Evolutionary conservation across 2,329 filamentous ascomycete species (phyloP).

Genomic region (Amylocarpus encephaloides): DNA sequence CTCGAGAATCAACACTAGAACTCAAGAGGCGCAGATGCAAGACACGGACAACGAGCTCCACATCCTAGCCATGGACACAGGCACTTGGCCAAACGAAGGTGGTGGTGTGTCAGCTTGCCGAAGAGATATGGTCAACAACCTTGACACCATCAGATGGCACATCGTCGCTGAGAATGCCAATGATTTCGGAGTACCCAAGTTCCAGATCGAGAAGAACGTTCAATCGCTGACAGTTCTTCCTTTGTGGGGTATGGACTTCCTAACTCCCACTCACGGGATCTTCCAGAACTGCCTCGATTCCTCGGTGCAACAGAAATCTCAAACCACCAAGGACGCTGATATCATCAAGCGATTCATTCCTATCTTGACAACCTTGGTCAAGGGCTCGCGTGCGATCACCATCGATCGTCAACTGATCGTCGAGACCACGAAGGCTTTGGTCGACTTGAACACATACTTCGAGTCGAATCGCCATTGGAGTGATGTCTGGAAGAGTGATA

Average conservation of each 20-base stretch:
- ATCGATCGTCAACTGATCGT: constrained; percentile 42
- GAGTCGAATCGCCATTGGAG: constrained; percentile 39
- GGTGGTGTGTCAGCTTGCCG: constrained; percentile 36
- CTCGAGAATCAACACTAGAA: constrained; percentile 30
- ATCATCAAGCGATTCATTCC: constrained; percentile 49
- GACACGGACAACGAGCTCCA: constrained; percentile 31
- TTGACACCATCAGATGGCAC: constrained; percentile 43
- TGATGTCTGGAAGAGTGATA: constrained; percentile 40
- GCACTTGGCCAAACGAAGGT: constrained; percentile 8
- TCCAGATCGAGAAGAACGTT: constrained; percentile 44
- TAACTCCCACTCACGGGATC: constrained; percentile 43
- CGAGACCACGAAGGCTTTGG: constrained; percentile 26
- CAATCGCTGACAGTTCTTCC: constrained; percentile 43
- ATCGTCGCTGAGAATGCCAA: constrained; percentile 46
- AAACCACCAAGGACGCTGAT: constrained; percentile 36
- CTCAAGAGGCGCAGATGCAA: constrained; percentile 23
- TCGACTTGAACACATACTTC: constrained; percentile 30
- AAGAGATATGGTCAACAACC: constrained; percentile 44
- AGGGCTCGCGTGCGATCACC: constrained; percentile 41
- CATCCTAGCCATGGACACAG: constrained; percentile 34
- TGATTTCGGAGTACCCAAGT: constrained; percentile 43
- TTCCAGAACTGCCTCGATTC: constrained; percentile 43
- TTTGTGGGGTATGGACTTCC: constrained; percentile 44
- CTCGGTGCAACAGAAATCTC: constrained; percentile 40
- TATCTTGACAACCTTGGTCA: constrained; percentile 43